Evolutionary conservation across 164 flowering plant species (phyloP).

Genomic region (Taxillus chinensis): DNA sequence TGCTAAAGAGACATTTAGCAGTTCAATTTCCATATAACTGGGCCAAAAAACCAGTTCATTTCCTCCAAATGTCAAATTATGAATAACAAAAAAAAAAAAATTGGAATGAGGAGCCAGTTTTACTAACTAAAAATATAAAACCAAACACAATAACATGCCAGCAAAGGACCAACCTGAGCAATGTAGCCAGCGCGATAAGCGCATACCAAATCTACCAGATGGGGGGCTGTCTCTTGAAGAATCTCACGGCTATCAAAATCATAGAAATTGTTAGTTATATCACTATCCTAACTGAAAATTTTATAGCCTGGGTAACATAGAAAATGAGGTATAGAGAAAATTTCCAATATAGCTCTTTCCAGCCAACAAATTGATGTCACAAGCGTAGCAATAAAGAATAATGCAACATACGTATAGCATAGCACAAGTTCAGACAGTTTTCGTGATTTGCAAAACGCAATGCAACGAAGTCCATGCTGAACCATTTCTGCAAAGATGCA

Average conservation of each 20-base stretch:
- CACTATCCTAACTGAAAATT: background rate
- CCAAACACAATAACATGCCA: too few relatives aligned
- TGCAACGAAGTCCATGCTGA: slow-evolving; percentile 91
- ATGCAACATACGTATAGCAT: slow-evolving; percentile 60
- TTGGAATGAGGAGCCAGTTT: too few relatives aligned
- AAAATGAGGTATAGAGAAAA: background rate
- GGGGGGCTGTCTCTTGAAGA: slow-evolving; percentile 69
- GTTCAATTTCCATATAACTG: too few relatives aligned
- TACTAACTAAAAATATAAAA: too few relatives aligned
- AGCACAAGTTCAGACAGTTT: slow-evolving; percentile 93
- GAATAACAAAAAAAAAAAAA: too few relatives aligned
- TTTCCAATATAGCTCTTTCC: too few relatives aligned
- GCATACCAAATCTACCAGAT: slow-evolving; percentile 50
- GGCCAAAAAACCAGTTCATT: too few relatives aligned
- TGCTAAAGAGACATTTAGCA: background rate
- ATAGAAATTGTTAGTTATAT: slow-evolving; percentile 2
- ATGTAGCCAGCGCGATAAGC: slow-evolving; percentile 85
- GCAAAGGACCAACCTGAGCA: slow-evolving; percentile 47
- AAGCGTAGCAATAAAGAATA: too few relatives aligned
- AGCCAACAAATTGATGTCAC: background rate
- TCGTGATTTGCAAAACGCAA: slow-evolving; percentile 90
- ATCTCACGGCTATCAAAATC: slow-evolving; percentile 60
- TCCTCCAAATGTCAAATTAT: too few relatives aligned
- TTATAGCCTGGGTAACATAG: background rate
- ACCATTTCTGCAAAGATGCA: slow-evolving; percentile 89